Conservation (phyloP, 78 protist species). For the Acrasis kona region DNA sequence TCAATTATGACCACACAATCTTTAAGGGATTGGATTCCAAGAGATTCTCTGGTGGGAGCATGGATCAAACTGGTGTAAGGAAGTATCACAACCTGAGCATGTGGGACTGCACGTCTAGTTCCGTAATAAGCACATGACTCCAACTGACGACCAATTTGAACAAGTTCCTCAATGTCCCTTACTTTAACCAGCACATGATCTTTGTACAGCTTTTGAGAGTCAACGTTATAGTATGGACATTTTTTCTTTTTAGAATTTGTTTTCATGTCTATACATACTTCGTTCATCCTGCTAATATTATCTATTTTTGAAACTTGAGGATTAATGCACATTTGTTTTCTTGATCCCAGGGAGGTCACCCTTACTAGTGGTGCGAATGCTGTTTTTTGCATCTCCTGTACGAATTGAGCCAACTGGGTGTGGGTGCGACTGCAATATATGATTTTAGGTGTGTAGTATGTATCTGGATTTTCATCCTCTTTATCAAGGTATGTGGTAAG, state of each 20-base stretch:
- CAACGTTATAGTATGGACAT: neutral
- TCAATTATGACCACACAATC: conserved; percentile 48
- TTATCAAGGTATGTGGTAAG: neutral
- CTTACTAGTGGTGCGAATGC: neutral
- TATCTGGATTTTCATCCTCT: neutral
- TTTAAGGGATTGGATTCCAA: conserved; percentile 24
- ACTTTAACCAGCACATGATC: conserved; percentile 2
- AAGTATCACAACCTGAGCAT: conserved; percentile 10
- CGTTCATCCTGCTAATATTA: conserved; percentile 4
- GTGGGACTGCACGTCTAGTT: neutral
- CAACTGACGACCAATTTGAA: conserved; percentile 1
- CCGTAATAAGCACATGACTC: conserved; percentile 46
- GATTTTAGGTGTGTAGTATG: neutral
- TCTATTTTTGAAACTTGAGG: neutral
- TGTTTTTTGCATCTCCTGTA: conserved; percentile 46
- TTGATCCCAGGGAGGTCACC: conserved; percentile 27
- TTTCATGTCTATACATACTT: conserved; percentile 3
- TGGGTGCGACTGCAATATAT: conserved; percentile 62
- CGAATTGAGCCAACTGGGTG: conserved; percentile 66
- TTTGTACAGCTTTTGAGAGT: neutral
- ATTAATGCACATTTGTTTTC: conserved; percentile 35
- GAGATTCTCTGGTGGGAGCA: conserved; percentile 15
- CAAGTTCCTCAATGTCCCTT: conserved; percentile 45
- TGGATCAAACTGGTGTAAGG: conserved; percentile 50
- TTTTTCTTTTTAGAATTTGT: neutral